Evolutionary conservation across 768 basidiomycete genomes (phyloP).

Genomic region (Leccinum ochraceum): DNA sequence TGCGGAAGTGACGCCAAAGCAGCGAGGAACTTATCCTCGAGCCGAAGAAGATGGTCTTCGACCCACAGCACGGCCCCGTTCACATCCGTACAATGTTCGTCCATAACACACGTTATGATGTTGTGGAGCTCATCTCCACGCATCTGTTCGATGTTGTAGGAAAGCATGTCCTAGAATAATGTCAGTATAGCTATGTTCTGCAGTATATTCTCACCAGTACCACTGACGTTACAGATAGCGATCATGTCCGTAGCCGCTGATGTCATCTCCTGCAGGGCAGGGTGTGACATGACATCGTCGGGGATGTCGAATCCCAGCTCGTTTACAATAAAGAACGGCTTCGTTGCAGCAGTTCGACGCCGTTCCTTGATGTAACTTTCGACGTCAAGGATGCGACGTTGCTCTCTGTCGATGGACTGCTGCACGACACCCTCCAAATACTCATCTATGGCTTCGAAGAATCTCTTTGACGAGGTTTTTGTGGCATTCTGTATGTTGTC

Average conservation of each 20-base stretch:
- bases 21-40: not conserved
- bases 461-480: not conserved
- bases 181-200: not conserved
- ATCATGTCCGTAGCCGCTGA: not conserved
- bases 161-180: not conserved
- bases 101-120: not conserved
- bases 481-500: not conserved
- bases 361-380: not conserved
- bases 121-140: not conserved
- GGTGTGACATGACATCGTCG: not conserved
- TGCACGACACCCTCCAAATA: not conserved
- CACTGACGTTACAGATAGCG: not conserved
- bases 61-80: not conserved
- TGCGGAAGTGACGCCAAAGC: not conserved
- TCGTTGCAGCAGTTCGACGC: not conserved
- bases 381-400: not conserved
- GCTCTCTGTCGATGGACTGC: not conserved
- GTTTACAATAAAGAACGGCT: not conserved
- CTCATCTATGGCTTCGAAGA: not conserved
- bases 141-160: not conserved
- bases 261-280: not conserved
- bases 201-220: not conserved
- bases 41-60: not conserved
- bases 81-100: not conserved
- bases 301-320: not conserved